Evolutionary conservation across 352 stramenopile species (phyloP), one percentile per base, ranked within the genome.

Genomic region (Pythium apleroticum): DNA sequence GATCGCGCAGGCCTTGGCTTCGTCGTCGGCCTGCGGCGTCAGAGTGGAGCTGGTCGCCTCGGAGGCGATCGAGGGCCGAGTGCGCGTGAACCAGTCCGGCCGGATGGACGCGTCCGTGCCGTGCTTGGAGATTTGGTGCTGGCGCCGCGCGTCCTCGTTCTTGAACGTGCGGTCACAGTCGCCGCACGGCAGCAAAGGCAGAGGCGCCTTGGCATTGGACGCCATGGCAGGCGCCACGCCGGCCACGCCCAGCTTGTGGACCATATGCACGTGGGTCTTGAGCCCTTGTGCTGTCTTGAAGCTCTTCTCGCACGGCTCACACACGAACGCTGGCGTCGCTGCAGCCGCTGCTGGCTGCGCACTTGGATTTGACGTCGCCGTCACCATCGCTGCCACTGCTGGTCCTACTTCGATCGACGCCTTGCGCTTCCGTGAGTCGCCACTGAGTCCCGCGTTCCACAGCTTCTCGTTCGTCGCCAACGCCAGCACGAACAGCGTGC

Each of bases 41-140:
- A 69, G 72, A 43, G 74, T 64, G 8, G 84, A 69, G 24, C 31
- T 48, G 76, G 68, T 53, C 75, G 65, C 17, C 69, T 73, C 37
- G 35, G 55, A 20, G 55, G 17, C 43, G 43, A 39, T 33, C 17
- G 15, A 37, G 22, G 37, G 20, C 10, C 8, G 50, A 20, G 33
- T 60, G 50, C 11, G 57, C 22, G 73, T 65, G 58, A 78, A 92
- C 88, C 88, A 96, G 62, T 96, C 88, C 1, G 88, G 88, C 27
- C 81, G 79, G 39, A 96, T 94, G 17, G 87, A 69, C 31, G 70
- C 73, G 64, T 94, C 84, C 27, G 82, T 79, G 31, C 86, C 88
- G 66, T 96, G 88, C 64, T 96, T 96, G 37, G 88, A 84, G 41
- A 89, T 69, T 17, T 80, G 61, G 46, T 96, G 88, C 58, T 95